These are phyloP conservation scores for Penicillium griseofulvum DNA, from an alignment of 2,329 filamentous ascomycete species.

Conservation along the genomic window DNA sequence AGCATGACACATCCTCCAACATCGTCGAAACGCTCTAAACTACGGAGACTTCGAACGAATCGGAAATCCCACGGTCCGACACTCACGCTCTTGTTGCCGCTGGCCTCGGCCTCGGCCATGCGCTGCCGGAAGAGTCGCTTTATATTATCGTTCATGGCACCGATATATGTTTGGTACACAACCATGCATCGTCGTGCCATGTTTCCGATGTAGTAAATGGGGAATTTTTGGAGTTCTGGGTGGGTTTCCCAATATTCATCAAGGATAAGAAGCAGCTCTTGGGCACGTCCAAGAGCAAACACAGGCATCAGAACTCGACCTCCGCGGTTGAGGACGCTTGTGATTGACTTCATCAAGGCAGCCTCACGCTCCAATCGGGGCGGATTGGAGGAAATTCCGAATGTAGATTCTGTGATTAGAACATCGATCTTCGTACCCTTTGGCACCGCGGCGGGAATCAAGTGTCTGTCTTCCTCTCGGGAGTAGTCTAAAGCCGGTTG, in stretches of 20 bases:
- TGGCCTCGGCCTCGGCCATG: conserved; percentile 84
- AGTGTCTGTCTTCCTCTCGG: conserved; percentile 88
- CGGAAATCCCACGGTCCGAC: conserved; percentile 92
- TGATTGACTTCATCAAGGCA: conserved; percentile 93
- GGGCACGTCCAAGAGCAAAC: conserved; percentile 88
- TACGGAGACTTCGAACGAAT: conserved; percentile 87
- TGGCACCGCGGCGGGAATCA: conserved; percentile 90
- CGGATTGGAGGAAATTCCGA: conserved; percentile 90
- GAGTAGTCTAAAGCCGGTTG: conserved; percentile 67
- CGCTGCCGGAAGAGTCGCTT: conserved; percentile 89
- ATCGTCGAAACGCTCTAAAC: conserved; percentile 92
- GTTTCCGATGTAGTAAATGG: conserved; percentile 97
- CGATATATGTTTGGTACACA: conserved; percentile 96
- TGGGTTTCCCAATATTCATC: conserved; percentile 97
- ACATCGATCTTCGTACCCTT: conserved; percentile 89
- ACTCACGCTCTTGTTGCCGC: conserved; percentile 68
- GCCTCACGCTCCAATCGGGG: conserved; percentile 88
- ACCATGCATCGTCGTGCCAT: conserved; percentile 96
- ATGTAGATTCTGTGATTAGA: conserved; percentile 95
- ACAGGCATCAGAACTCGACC: conserved; percentile 92
- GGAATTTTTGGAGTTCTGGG: conserved; percentile 79
- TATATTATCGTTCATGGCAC: conserved; percentile 99
- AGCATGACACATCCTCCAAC: conserved; percentile 95
- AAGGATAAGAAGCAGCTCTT: conserved; percentile 88
- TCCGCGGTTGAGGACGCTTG: conserved; percentile 82